Percentiles rank a stretch among this genome's conserved stretches.
These are phyloP conservation scores for Pulveroboletus frians DNA, from an alignment of 768 basidiomycete species.

Conservation along the genomic window DNA sequence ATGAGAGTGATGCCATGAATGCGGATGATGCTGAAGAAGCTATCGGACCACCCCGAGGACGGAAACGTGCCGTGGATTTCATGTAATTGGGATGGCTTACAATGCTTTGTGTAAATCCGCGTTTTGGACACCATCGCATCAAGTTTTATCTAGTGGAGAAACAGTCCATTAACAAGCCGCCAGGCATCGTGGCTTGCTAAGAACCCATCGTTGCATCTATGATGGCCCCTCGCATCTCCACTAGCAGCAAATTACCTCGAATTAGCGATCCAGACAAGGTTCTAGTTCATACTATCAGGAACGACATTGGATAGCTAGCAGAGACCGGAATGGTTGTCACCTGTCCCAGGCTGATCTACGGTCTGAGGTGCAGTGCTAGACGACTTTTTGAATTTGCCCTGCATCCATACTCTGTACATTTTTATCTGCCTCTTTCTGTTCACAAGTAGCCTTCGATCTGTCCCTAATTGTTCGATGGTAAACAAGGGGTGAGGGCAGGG, in stretches of 20 bases:
- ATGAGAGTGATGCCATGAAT: constrained; percentile 2
- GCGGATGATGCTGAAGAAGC: constrained; percentile 16
- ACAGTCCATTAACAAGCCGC: too few relatives aligned
- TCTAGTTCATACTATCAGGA: background rate
- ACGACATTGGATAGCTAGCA: background rate
- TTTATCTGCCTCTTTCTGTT: constrained; percentile 92
- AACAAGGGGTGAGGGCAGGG: constrained; percentile 58
- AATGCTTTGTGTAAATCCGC: background rate
- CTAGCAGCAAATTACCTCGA: background rate
- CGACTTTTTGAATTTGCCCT: constrained; percentile 68
- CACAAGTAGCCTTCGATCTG: constrained; percentile 85
- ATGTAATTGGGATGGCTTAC: constrained; percentile 39
- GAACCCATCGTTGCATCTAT: background rate
- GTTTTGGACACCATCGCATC: background rate
- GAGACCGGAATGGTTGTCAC: background rate
- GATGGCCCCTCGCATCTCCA: background rate
- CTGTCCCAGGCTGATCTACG: background rate
- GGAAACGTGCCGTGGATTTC: constrained; percentile 74
- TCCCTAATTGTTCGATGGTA: constrained; percentile 75
- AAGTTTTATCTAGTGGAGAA: background rate
- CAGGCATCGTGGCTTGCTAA: background rate
- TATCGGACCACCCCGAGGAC: constrained; percentile 34
- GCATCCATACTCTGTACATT: constrained; percentile 98
- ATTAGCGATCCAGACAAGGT: background rate
- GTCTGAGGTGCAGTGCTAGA: background rate